A percentile compares a stretch with the other conserved stretches of the same genome.
phyloP scores from a whole-genome alignment of 768 basidiomycete genomes.

The Chalciporus sphaerocephalus region DNA sequence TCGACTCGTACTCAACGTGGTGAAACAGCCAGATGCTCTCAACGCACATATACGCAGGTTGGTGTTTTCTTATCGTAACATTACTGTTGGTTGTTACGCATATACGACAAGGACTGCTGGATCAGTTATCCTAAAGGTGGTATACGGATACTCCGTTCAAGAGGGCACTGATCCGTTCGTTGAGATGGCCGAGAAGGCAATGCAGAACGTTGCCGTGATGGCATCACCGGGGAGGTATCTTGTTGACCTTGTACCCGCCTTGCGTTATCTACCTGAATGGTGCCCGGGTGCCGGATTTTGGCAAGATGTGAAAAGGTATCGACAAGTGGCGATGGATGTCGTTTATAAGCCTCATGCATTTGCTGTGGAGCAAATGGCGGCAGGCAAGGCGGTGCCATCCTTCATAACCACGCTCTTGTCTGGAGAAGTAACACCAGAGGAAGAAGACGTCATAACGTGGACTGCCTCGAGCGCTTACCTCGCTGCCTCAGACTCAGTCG shows the following conservation, averaged over 20 bases:
- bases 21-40: conserved; percentile 3
- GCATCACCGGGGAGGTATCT: conserved; percentile 7
- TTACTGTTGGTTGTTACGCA: neutral
- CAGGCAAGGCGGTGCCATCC: conserved; percentile 9
- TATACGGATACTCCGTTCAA: conserved; percentile 35
- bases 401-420: conserved; percentile 12
- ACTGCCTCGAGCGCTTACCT: conserved; percentile 14
- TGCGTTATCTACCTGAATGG: conserved; percentile 20
- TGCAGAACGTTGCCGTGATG: conserved; percentile 9
- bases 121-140: conserved; percentile 32
- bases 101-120: conserved; percentile 29
- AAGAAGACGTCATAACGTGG: conserved; percentile 14
- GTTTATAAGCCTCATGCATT: conserved; percentile 1
- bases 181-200: conserved; percentile 22
- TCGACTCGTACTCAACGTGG: conserved; percentile 3
- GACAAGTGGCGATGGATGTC: conserved; percentile 2
- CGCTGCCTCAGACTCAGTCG: conserved; percentile 20
- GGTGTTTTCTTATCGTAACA: neutral
- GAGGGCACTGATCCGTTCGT: conserved; percentile 32
- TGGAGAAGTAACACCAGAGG: conserved; percentile 7
- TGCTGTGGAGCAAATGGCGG: conserved; percentile 13
- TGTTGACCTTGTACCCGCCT: conserved; percentile 8
- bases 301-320: conserved; percentile 6
- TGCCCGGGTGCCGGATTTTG: conserved; percentile 19
- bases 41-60: conserved; percentile 7